Conservation (phyloP, 192 early-diverging fungal species). For the Gonapodya prolifera region DNA sequence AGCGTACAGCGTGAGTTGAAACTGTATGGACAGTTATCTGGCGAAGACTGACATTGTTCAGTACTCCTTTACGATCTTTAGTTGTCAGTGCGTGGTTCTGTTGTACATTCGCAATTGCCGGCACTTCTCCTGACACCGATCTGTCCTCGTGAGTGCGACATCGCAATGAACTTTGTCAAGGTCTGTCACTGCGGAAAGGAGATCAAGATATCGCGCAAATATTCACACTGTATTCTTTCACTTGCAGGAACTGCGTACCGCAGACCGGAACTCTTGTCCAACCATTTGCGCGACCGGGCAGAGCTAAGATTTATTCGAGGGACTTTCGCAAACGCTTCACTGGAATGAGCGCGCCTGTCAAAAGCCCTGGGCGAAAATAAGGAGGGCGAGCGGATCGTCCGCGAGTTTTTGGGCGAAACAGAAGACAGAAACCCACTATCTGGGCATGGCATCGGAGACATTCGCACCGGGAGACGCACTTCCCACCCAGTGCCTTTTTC, state of each 20-base stretch:
- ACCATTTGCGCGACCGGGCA: slow-evolving; percentile 66
- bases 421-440: too few relatives aligned
- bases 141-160: slow-evolving; percentile 59
- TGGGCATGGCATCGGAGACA: too few relatives aligned
- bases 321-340: slow-evolving; percentile 65
- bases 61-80: slow-evolving; percentile 15
- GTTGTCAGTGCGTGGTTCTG: slow-evolving; percentile 81
- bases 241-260: slow-evolving; percentile 64
- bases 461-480: too few relatives aligned
- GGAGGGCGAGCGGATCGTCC: slow-evolving; percentile 9
- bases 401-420: neutral
- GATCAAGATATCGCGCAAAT: neutral
- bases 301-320: slow-evolving; percentile 82
- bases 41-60: neutral
- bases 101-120: slow-evolving; percentile 91
- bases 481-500: too few relatives aligned
- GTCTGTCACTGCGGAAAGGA: slow-evolving; percentile 29
- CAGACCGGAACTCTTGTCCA: slow-evolving; percentile 74
- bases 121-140: slow-evolving; percentile 60
- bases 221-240: neutral
- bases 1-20: slow-evolving; percentile 52
- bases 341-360: slow-evolving; percentile 92
- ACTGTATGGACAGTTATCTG: neutral
- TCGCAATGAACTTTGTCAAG: slow-evolving; percentile 48
- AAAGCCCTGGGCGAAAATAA: slow-evolving; percentile 33